These are phyloP conservation scores for Coccinonectria pachysandricola DNA, from an alignment of 2,329 filamentous ascomycete genomes.

Conservation along the genomic window DNA sequence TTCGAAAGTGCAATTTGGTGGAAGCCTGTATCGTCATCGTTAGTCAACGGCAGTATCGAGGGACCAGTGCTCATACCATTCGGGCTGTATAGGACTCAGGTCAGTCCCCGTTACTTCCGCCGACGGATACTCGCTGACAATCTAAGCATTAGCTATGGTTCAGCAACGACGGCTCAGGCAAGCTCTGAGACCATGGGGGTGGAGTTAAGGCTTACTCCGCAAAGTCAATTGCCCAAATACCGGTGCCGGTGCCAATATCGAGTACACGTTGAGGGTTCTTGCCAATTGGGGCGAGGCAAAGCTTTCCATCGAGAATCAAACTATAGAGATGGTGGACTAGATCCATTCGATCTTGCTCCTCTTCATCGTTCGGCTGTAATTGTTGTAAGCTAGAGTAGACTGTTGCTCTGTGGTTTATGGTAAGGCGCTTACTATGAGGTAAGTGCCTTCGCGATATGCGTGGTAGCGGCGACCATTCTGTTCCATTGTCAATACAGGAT, in stretches of 20 bases:
- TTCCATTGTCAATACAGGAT: neutral
- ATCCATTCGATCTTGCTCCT: slow-evolving; percentile 10
- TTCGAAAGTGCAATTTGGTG: slow-evolving; percentile 8
- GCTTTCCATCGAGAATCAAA: slow-evolving; percentile 6
- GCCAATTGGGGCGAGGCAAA: slow-evolving; percentile 5
- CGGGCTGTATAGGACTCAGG: slow-evolving; percentile 10
- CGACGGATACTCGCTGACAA: slow-evolving; percentile 7
- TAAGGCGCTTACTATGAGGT: neutral
- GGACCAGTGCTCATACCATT: slow-evolving; percentile 2
- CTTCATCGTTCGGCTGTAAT: slow-evolving; percentile 9
- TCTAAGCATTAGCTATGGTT: neutral
- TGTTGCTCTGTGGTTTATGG: too few species aligned
- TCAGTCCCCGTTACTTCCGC: slow-evolving; percentile 11
- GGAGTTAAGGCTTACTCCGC: slow-evolving; percentile 10
- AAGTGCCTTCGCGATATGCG: neutral
- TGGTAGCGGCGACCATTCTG: neutral
- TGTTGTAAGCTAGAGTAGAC: too few species aligned
- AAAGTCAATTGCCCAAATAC: slow-evolving; percentile 12
- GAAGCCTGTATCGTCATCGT: slow-evolving; percentile 3
- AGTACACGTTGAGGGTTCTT: slow-evolving; percentile 6
- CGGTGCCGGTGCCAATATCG: slow-evolving; percentile 7
- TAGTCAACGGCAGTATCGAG: neutral
- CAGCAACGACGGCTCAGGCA: neutral
- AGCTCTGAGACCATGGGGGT: too few species aligned
- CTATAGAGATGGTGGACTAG: slow-evolving; percentile 9